A percentile compares a stretch with the other conserved stretches of the same genome.
Evolutionary conservation across 306 rosid species (phyloP).

Genomic region (Fragaria vesca): DNA sequence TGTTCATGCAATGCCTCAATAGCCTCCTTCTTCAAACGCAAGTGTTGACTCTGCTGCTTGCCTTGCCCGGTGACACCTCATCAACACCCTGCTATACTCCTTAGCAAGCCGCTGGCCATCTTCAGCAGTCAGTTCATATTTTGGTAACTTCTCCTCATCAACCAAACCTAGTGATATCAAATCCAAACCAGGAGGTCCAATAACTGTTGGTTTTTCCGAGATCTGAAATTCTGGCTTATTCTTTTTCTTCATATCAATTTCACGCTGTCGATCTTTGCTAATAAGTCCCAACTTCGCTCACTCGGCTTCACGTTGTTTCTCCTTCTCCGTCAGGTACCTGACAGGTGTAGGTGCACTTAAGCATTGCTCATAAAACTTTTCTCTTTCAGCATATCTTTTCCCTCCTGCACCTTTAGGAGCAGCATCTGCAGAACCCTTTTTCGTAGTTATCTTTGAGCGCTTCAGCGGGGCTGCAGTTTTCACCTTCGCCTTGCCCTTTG

Average conservation of each 20-base stretch:
- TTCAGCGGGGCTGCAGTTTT: conserved; percentile 38
- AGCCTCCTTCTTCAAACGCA: conserved; percentile 71
- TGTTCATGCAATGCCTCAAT: conserved; percentile 79
- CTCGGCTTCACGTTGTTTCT: conserved; percentile 56
- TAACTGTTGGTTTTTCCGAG: conserved; percentile 52
- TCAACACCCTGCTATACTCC: conserved; percentile 85
- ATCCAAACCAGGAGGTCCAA: conserved; percentile 82
- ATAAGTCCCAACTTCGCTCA: conserved; percentile 80
- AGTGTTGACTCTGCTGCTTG: conserved; percentile 73
- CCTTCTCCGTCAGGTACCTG: conserved; percentile 42
- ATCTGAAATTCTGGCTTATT: conserved; percentile 36
- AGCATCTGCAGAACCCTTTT: conserved; percentile 34
- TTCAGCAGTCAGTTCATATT: conserved; percentile 66
- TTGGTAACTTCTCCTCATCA: conserved; percentile 72
- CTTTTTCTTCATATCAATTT: conserved; percentile 60
- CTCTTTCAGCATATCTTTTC: conserved; percentile 46
- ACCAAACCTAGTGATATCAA: conserved; percentile 63
- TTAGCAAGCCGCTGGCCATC: conserved; percentile 82
- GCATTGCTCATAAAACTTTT: conserved; percentile 56
- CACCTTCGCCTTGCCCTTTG: conserved; percentile 49
- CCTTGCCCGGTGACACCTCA: conserved; percentile 76
- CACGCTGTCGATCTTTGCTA: conserved; percentile 76
- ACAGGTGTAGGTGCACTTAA: conserved; percentile 74
- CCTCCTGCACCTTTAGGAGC: conserved; percentile 25
- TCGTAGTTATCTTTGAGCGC: conserved; percentile 39